These are phyloP conservation scores for Dactylellina parvicollis DNA, from an alignment of 2,329 filamentous ascomycete species.

Conservation along the genomic window DNA sequence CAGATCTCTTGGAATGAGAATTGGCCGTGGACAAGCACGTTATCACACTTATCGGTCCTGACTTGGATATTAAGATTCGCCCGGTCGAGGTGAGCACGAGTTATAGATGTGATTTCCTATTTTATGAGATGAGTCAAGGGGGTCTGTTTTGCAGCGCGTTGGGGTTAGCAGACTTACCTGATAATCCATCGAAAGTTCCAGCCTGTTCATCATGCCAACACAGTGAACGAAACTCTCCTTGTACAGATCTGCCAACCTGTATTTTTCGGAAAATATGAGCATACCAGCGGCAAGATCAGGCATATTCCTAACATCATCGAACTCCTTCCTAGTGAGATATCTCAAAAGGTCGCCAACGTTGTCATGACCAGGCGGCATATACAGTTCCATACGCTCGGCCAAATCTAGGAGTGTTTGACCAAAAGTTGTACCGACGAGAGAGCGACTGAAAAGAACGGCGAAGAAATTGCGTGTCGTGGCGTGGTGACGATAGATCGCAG, in stretches of 20 bases:
- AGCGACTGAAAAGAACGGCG: slow-evolving; percentile 71
- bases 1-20: slow-evolving; percentile 74
- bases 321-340: slow-evolving; percentile 69
- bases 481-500: slow-evolving; percentile 68
- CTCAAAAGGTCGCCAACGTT: slow-evolving; percentile 70
- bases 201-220: slow-evolving; percentile 70
- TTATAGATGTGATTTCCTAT: slow-evolving; percentile 69
- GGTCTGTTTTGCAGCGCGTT: neutral
- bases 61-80: slow-evolving; percentile 72
- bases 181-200: slow-evolving; percentile 69
- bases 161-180: slow-evolving; percentile 55
- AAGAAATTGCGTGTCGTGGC: slow-evolving; percentile 76
- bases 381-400: slow-evolving; percentile 70
- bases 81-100: slow-evolving; percentile 71
- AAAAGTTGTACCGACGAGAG: slow-evolving; percentile 72
- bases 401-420: slow-evolving; percentile 73
- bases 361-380: slow-evolving; percentile 65
- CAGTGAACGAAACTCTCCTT: slow-evolving; percentile 74
- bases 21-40: slow-evolving; percentile 65
- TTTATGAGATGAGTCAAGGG: neutral
- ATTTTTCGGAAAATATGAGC: slow-evolving; percentile 72
- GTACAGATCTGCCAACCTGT: slow-evolving; percentile 75
- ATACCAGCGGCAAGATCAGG: slow-evolving; percentile 70
- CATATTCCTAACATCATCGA: slow-evolving; percentile 73
- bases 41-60: slow-evolving; percentile 71